These are phyloP conservation scores for Podospora pseudopauciseta DNA, from an alignment of 495 filamentous ascomycete genomes.

Conservation along the genomic window DNA sequence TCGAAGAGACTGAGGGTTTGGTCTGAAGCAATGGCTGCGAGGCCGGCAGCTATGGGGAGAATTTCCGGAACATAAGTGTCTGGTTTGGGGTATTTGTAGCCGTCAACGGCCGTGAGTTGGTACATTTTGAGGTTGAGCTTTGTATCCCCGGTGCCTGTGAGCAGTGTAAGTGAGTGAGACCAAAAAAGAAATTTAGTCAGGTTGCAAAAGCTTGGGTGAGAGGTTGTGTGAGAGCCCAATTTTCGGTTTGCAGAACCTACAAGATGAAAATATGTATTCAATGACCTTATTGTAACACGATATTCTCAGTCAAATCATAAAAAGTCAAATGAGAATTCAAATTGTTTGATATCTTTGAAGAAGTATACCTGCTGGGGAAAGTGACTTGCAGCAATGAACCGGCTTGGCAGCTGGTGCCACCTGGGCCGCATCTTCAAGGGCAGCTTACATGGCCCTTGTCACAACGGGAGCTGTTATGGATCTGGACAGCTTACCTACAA, in stretches of 20 bases:
- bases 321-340: too few relatives aligned
- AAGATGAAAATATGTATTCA: background rate
- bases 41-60: slow-evolving; percentile 40
- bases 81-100: slow-evolving; percentile 41
- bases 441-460: background rate
- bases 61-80: slow-evolving; percentile 53
- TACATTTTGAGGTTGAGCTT: slow-evolving; percentile 38
- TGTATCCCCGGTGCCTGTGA: background rate
- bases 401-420: background rate
- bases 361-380: background rate
- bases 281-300: too few relatives aligned
- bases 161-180: background rate
- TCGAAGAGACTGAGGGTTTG: slow-evolving; percentile 56
- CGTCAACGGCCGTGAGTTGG: slow-evolving; percentile 38
- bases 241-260: background rate
- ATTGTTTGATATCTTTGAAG: background rate
- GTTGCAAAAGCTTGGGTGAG: background rate
- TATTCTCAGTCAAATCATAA: background rate
- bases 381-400: background rate
- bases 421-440: background rate
- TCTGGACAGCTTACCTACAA: slow-evolving; percentile 7
- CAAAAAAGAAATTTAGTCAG: background rate
- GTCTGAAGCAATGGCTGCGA: slow-evolving; percentile 50
- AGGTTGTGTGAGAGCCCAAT: background rate
- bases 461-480: background rate